Evolutionary conservation across 2,329 filamentous ascomycete species (phyloP), one percentile per base, ranked within the genome.

Genomic region (Ophiostoma australiae): DNA sequence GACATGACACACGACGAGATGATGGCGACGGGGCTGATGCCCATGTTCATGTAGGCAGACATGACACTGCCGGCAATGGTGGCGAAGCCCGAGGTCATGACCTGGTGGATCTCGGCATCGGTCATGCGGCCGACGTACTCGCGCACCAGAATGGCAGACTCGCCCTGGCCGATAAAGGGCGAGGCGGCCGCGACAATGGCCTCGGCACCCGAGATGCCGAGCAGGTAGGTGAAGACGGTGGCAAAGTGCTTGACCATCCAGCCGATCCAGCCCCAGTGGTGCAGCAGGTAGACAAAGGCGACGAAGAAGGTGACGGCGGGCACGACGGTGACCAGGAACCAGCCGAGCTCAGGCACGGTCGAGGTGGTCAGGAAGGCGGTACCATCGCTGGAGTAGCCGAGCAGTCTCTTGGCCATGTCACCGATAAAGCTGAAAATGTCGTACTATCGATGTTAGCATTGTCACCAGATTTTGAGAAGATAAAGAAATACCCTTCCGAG

Each of bases 251-350:
- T 84, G 77, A 97, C 88, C 80, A 94, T 92, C 93, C 94, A 97
- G 81, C 97, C 93, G 70, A 97, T 82, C 74, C 93, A 84, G 2
- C 91, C 91, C 76, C 89, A 84, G 83, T 94, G 91, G 83, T 92
- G 96, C 63, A 96, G 81, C 17, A 97, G 87, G 80, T 96, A 91
- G 35, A 97, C 92, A n/a, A 97, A 84, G 1, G 93, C 89, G 72
- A 97, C 91, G 87, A 97, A 97, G 87, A 97, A 97, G 82, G 97
- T 92, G 80, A 97, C 96, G 76, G 94, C 89, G 0, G 94, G 93
- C n/a, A 96, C 85, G 73, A 97, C 93, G 68, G 85, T 83, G 68
- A 90, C 84, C 74, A 97, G 84, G 86, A 97, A 97, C 86, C 86
- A 93, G 4, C 76, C 75, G 0, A 84, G 76, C 3, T 80, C 48